Evolutionary conservation across 257 asterid species (phyloP), one percentile per base, ranked within the genome.

Genomic region (Lavandula angustifolia): DNA sequence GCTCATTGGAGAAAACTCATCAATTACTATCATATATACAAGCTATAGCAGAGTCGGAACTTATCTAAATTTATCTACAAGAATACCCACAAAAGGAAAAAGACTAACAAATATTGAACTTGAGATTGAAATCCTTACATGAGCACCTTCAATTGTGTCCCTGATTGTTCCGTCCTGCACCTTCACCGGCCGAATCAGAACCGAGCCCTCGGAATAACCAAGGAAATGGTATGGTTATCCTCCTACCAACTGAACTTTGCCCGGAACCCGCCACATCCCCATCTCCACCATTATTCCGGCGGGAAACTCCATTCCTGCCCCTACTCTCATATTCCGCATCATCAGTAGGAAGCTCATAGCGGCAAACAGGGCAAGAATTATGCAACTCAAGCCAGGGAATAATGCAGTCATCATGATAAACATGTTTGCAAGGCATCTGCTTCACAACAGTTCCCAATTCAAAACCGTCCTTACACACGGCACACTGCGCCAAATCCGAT

Each of bases 361-460:
- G 83, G 75, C 96, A 87, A 62, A 89, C 89, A 0, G 96, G 96
- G 75, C 95, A 89, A 1, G 94, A 83, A 59, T 87, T 89, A 68
- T 87, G 95, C 86, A 87, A 40, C 79, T 85, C 89, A 55, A 89
- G 80, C 97, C 97, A 89, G 0, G 94, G 95, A 6, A 85, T 27
- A 48, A 89, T 87, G 65, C 97, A 89, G 3, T 85, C 94, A 6
- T 74, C 63, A 27, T 89, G 97, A 74, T 87, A 89, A 13, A 73
- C 84, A 73, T 89, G 97, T 71, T 83, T 85, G 71, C 97, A 89
- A 4, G 95, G 95, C 86, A 89, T 83, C 85, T 84, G 86, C 73
- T 85, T 89, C 34, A 80, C 95, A 51, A 63, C 69, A 33, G 67
- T 72, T 18, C 82, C 86, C 73, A 74, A 1, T 74, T 83, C 87